Evolutionary conservation across 2,329 filamentous ascomycete species (phyloP).

Genomic region (Grosmannia clavigera): DNA sequence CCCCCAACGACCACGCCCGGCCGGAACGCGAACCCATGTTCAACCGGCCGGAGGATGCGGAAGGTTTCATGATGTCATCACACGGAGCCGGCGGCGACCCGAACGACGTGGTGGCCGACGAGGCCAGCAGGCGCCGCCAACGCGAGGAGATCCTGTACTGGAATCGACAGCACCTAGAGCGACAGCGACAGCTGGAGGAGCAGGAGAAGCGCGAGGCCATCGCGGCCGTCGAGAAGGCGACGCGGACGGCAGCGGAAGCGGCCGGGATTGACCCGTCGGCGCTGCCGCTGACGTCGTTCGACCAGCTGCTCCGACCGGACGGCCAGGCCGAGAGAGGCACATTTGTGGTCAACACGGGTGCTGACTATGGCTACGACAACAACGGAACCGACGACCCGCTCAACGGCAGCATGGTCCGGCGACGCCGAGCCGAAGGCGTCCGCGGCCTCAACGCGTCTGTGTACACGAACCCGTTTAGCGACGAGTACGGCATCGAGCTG

Average conservation of each 20-base stretch:
- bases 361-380: constrained; percentile 24
- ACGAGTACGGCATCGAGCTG: constrained; percentile 41
- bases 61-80: constrained; percentile 47
- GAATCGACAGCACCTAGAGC: constrained; percentile 43
- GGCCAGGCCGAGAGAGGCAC: constrained; percentile 38
- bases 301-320: constrained; percentile 45
- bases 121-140: constrained; percentile 47
- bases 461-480: constrained; percentile 47
- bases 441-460: constrained; percentile 32
- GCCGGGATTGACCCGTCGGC: constrained; percentile 5
- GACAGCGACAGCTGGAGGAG: constrained; percentile 12
- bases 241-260: constrained; percentile 8
- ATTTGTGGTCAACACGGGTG: constrained; percentile 45
- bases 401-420: constrained; percentile 34
- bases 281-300: constrained; percentile 30
- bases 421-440: constrained; percentile 32
- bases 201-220: constrained; percentile 8
- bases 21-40: constrained; percentile 39
- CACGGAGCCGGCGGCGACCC: constrained; percentile 24
- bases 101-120: constrained; percentile 45
- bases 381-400: constrained; percentile 6
- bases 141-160: constrained; percentile 54
- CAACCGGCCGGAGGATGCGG: constrained; percentile 54
- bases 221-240: constrained; percentile 6
- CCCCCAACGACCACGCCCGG: constrained; percentile 20